Base-by-base conservation (phyloP, 192 early-diverging fungal genomes). In the Coemansia sp. region DNA sequence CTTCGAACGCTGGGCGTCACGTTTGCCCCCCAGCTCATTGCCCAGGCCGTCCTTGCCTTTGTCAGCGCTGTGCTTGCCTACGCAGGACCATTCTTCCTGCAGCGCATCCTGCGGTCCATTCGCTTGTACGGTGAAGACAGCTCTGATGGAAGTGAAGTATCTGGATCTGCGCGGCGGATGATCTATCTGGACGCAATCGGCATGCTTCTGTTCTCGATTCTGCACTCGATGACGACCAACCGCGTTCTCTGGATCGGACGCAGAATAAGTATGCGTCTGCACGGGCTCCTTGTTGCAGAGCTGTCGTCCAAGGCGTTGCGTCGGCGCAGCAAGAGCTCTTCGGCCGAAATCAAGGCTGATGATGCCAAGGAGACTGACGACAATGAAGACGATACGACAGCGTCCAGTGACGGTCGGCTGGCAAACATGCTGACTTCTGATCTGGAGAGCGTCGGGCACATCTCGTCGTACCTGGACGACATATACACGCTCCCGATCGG, bases 371-470 rank as follows among this genome's bases (percentile, higher is more conserved):
- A 41, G 38, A 41, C 1, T 4, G 57, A 22, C 27, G 68, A 75
- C 29, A 79, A 72, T 23, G 68, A 70, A 2, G 55, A 59, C 6
- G 77, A 83, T 22, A 61, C 50, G 25, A 72, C 72, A 22, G 78
- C 83, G n/a, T 27, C 48, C 20, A 70, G 71, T 55, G 77, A 85
- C 14, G 89, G 89, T 7, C 85, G 83, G 0, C 71, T 92, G 20
- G 80, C 85, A 34, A 92, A 90, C 60, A 68, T 92, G 56, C 88
- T 91, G 74, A 84, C 87, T 6, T 84, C 87, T 0, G 92, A 94
- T 61, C 73, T 89, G 6, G 79, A 83, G 30, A 85, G 86, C 59
- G 72, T 92, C 28, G 83, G 83, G n/a, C 82, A 85, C 36, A 79
- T 84, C 11, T 57, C 74, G 41, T 69, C 75, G 57, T 87, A 83